A percentile compares a stretch with the other conserved stretches of the same genome.
Conservation (phyloP, 2,329 filamentous ascomycete genomes). For the Westerdykella ornata region DNA sequence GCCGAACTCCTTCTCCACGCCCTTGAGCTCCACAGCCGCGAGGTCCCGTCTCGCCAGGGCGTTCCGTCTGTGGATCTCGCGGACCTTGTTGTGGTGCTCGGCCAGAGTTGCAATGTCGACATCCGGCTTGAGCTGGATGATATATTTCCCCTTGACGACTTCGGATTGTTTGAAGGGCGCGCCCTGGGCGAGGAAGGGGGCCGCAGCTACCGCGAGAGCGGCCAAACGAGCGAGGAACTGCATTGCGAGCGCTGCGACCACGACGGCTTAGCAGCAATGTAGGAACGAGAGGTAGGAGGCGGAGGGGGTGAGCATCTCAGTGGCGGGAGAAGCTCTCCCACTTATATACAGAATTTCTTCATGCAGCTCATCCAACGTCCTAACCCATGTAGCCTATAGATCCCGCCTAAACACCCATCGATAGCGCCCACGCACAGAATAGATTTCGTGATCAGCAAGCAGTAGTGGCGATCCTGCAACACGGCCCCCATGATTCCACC, state of each 20-base stretch:
- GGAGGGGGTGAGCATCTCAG: background rate
- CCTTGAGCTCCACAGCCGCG: conserved; percentile 6
- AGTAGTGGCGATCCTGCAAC: no score
- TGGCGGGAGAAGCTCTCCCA: background rate
- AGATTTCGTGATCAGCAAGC: background rate
- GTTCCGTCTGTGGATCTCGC: conserved; percentile 26
- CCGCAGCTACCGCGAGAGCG: conserved; percentile 18
- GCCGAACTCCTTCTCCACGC: conserved; percentile 24
- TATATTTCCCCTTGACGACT: conserved; percentile 39
- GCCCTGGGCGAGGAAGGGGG: conserved; percentile 19
- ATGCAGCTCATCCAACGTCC: background rate
- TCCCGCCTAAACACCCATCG: background rate
- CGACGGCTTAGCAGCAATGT: no score
- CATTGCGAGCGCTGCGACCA: conserved; percentile 22
- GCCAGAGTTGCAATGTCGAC: conserved; percentile 20
- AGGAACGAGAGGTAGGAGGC: background rate
- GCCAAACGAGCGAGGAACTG: conserved; percentile 22
- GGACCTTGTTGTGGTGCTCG: conserved; percentile 22
- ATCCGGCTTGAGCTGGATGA: conserved; percentile 39
- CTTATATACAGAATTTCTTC: background rate
- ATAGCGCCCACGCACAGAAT: background rate
- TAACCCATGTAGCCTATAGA: background rate
- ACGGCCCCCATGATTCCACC: no score
- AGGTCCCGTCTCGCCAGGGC: conserved; percentile 14
- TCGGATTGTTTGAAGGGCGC: conserved; percentile 11